Conservation (phyloP, 2,329 filamentous ascomycete species). For the Scolecobasidium constrictum region DNA sequence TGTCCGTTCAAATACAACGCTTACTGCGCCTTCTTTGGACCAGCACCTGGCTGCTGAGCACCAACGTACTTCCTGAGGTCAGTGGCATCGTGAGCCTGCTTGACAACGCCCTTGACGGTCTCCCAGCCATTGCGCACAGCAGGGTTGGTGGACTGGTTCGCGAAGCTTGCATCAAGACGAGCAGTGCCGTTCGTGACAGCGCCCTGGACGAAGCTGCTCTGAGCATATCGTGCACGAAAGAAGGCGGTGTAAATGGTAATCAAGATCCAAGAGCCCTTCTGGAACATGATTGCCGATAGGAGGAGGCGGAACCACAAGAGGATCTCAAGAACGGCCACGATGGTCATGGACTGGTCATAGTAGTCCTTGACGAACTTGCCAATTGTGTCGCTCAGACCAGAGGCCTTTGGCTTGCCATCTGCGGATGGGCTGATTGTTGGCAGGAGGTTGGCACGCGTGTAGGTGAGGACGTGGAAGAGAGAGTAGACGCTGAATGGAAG, state of each 20-base stretch:
- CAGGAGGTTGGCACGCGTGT: constrained; percentile 86
- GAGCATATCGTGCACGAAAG: constrained; percentile 77
- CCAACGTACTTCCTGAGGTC: constrained; percentile 65
- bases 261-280: constrained; percentile 82
- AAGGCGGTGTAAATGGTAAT: constrained; percentile 80
- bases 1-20: neutral
- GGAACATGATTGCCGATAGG: constrained; percentile 74
- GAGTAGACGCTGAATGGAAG: constrained; percentile 96
- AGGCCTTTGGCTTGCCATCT: constrained; percentile 45
- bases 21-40: constrained; percentile 9
- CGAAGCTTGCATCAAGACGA: constrained; percentile 69
- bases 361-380: constrained; percentile 94
- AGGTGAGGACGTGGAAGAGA: constrained; percentile 95
- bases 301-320: constrained; percentile 74
- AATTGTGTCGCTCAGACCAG: constrained; percentile 68
- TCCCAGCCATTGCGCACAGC: constrained; percentile 72
- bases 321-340: constrained; percentile 84
- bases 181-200: constrained; percentile 63
- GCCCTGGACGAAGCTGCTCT: constrained; percentile 87
- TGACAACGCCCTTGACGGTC: constrained; percentile 58
- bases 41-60: constrained; percentile 27
- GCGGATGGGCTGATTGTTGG: constrained; percentile 65
- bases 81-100: constrained; percentile 68
- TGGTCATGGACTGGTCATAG: constrained; percentile 91
- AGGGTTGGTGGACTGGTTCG: constrained; percentile 79